phyloP scores from a whole-genome alignment of 352 stramenopile genomes.

The Pelagophyceae sp. region DNA sequence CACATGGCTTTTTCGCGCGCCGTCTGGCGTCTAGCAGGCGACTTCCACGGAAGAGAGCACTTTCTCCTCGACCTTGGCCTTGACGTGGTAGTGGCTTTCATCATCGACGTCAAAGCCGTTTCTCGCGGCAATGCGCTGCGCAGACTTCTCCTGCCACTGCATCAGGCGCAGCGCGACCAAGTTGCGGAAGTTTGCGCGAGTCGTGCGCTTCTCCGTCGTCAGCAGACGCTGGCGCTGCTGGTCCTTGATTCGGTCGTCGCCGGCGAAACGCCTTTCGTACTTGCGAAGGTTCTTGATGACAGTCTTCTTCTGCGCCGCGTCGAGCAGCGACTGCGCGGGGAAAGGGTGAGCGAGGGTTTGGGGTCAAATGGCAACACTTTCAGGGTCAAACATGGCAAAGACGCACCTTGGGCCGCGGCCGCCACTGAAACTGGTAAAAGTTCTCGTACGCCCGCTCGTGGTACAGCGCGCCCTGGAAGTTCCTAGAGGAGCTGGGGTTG shows the following conservation, averaged over 20 bases:
- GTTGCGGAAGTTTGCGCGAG: conserved; percentile 43
- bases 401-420: conserved; percentile 83
- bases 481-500: too few species aligned
- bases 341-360: too few species aligned
- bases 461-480: conserved; percentile 90
- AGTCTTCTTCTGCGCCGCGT: conserved; percentile 78
- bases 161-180: conserved; percentile 43
- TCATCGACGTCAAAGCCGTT: conserved; percentile 58
- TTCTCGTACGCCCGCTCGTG: conserved; percentile 85
- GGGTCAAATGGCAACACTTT: too few species aligned
- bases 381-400: too few species aligned
- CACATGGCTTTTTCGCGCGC: too few species aligned
- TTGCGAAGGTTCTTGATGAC: conserved; percentile 92
- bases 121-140: conserved; percentile 39
- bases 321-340: conserved; percentile 82
- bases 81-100: conserved; percentile 48
- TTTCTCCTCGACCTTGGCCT: conserved; percentile 52
- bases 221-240: conserved; percentile 50
- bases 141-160: conserved; percentile 2
- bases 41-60: conserved; percentile 53
- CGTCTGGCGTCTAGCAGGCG: too few species aligned
- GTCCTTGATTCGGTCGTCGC: conserved; percentile 64
- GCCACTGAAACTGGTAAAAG: conserved; percentile 86
- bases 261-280: conserved; percentile 80
- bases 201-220: conserved; percentile 55